Conservation (phyloP, 108 stramenopile genomes). For the Parmales sp. region DNA sequence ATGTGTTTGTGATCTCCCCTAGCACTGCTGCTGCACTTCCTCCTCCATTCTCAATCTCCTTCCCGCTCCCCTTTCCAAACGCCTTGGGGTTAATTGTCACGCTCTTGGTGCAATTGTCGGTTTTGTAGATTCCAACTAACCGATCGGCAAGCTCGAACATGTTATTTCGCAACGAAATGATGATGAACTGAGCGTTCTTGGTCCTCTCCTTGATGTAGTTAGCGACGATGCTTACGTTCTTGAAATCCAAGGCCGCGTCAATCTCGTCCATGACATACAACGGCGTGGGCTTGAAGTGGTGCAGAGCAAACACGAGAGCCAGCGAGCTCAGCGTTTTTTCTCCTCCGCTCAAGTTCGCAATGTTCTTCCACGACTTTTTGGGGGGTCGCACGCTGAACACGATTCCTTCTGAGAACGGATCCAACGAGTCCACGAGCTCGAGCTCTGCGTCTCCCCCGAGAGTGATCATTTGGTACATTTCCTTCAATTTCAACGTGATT, state of each 20-base stretch:
- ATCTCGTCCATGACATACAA: slow-evolving; percentile 99
- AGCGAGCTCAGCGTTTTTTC: slow-evolving; percentile 96
- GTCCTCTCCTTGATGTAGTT: slow-evolving; percentile 99
- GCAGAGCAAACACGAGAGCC: slow-evolving; percentile 98
- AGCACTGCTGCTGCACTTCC: background rate
- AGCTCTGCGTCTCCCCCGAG: slow-evolving; percentile 98
- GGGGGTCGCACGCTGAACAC: slow-evolving; percentile 96
- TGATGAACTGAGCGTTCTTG: slow-evolving; percentile 96
- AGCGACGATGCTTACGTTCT: slow-evolving; percentile 97
- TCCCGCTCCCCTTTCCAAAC: slow-evolving; percentile 12
- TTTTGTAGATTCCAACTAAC: slow-evolving; percentile 97
- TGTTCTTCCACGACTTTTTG: slow-evolving; percentile 98
- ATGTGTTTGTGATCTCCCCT: background rate
- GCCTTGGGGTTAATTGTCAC: slow-evolving; percentile 85
- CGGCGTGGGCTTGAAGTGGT: slow-evolving; percentile 99
- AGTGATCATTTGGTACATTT: slow-evolving; percentile 99
- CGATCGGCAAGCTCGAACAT: slow-evolving; percentile 99
- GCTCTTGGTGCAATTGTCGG: slow-evolving; percentile 88
- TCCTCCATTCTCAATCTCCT: background rate
- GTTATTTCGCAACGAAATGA: slow-evolving; percentile 97
- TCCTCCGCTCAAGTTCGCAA: slow-evolving; percentile 92
- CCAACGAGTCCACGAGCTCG: slow-evolving; percentile 95
- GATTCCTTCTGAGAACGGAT: slow-evolving; percentile 96
- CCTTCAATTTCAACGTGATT: slow-evolving; percentile 95
- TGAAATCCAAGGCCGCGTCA: slow-evolving; percentile 98